Conservation (phyloP, 768 basidiomycete species). For the Boletus rubroflammeus region DNA sequence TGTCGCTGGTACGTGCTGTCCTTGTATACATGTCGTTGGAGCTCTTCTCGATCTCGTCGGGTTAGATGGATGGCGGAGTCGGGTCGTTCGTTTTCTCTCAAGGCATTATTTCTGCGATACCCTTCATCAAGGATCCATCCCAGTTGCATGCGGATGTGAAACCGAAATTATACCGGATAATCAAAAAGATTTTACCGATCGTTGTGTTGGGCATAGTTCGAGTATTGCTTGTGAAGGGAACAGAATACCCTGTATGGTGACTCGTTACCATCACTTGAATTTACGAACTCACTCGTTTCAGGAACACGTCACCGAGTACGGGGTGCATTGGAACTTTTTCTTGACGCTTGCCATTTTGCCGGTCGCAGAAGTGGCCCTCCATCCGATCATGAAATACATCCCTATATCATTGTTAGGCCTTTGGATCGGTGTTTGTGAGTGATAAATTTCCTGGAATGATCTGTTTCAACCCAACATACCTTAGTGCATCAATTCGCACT, state of each 20-base stretch:
- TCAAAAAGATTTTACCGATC: slow-evolving; percentile 64
- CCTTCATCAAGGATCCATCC: slow-evolving; percentile 61
- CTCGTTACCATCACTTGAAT: neutral
- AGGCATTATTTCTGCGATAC: slow-evolving; percentile 86
- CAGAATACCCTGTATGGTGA: slow-evolving; percentile 83
- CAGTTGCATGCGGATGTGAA: slow-evolving; percentile 47
- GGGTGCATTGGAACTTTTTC: slow-evolving; percentile 99
- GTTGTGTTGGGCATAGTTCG: slow-evolving; percentile 72
- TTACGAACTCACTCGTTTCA: slow-evolving; percentile 20
- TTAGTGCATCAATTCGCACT: slow-evolving; percentile 75
- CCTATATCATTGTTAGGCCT: slow-evolving; percentile 64
- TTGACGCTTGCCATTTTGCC: slow-evolving; percentile 85
- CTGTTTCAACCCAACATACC: neutral
- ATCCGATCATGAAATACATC: slow-evolving; percentile 56
- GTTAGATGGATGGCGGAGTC: slow-evolving; percentile 95
- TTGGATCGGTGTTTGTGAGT: slow-evolving; percentile 54
- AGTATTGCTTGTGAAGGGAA: slow-evolving; percentile 84
- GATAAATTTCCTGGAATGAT: neutral
- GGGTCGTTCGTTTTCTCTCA: slow-evolving; percentile 98
- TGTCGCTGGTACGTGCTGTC: slow-evolving; percentile 68
- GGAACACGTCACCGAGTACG: slow-evolving; percentile 98
- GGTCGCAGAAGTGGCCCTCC: slow-evolving; percentile 61
- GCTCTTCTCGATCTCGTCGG: neutral
- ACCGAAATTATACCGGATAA: slow-evolving; percentile 47
- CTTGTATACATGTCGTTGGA: neutral